A percentile compares a stretch with the other conserved stretches of the same genome.
These are phyloP conservation scores for Aspergillus hortae DNA, from an alignment of 2,329 filamentous ascomycete species.

Conservation along the genomic window DNA sequence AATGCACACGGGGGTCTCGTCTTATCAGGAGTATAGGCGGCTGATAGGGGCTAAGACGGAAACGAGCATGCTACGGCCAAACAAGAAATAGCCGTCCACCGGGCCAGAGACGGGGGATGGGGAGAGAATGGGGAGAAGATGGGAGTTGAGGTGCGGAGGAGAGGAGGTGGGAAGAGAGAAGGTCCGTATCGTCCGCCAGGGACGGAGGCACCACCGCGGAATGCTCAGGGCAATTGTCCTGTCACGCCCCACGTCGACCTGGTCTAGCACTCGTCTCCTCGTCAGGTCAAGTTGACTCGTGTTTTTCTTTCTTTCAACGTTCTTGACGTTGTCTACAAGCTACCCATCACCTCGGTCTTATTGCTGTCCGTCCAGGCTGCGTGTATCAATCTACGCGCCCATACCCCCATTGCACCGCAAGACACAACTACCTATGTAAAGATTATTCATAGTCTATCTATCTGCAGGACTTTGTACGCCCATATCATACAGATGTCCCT, in stretches of 20 bases:
- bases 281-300: not conserved
- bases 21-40: slow-evolving; percentile 8
- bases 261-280: not conserved
- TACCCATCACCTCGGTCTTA: not conserved
- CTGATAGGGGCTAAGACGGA: not conserved
- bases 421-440: not conserved
- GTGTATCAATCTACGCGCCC: not conserved
- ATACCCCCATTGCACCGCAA: not conserved
- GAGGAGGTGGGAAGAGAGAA: slow-evolving; percentile 7
- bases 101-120: slow-evolving; percentile 3
- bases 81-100: not conserved
- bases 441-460: slow-evolving; percentile 5
- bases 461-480: slow-evolving; percentile 4
- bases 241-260: slow-evolving; percentile 4
- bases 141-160: slow-evolving; percentile 1
- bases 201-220: slow-evolving; percentile 10
- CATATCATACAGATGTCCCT: slow-evolving; percentile 13
- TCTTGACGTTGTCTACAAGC: not conserved
- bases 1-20: slow-evolving; percentile 1
- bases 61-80: not conserved
- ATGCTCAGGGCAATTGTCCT: slow-evolving; percentile 8
- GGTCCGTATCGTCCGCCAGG: slow-evolving; percentile 6
- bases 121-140: slow-evolving; percentile 1
- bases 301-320: not conserved
- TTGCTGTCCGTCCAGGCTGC: not conserved